Base-by-base conservation (phyloP, 2,329 filamentous ascomycete genomes). In the Botryotinia globosa region DNA sequence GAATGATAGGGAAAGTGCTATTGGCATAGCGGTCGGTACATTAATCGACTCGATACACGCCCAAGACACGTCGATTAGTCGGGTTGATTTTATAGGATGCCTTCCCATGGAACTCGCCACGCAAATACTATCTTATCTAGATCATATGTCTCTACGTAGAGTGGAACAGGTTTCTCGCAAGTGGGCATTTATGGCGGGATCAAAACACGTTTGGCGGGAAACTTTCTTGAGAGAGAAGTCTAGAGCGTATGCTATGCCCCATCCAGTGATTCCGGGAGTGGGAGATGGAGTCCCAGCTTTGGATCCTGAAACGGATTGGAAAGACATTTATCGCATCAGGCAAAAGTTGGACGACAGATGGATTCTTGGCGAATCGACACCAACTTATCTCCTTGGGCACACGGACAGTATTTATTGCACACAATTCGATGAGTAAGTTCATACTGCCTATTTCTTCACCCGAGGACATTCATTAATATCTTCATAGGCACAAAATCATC, bases 341-440 rank as follows among this genome's bases (percentile, higher is more conserved):
- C 88, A 90, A 74, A 87, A 92, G 75, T 87, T 99, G 74, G 91
- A 94, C 77, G 85, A 86, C 76, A 89, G 92, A 75, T 99, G 96
- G 96, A 90, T 89, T 78, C 85, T 90, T 68, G 92, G 92, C 72
- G 90, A 91, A 76, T 93, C 94, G 14, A 91, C 89, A 63, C 91
- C 94, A 0, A 90, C 97, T 72, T 98, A 98, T 81, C 87, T 99
- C 34, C 94, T 96, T 78, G 96, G 96, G 3, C 96, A 99, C 81
- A 90, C 91, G 39, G 96, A 99, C 81, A 98, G 94, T 76, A 97
- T 99, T 73, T 99, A 99, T 83, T 99, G 96, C 82, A 89, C 97
- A 72, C 96, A 99, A 80, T 99, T 98, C 81, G 96, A 99, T 81
- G 95, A 98, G 91, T 94, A 87, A 78, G 91, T 85, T 8, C 22